Evolutionary conservation across 768 basidiomycete genomes (phyloP).

Genomic region (Macrocybe gigantea): DNA sequence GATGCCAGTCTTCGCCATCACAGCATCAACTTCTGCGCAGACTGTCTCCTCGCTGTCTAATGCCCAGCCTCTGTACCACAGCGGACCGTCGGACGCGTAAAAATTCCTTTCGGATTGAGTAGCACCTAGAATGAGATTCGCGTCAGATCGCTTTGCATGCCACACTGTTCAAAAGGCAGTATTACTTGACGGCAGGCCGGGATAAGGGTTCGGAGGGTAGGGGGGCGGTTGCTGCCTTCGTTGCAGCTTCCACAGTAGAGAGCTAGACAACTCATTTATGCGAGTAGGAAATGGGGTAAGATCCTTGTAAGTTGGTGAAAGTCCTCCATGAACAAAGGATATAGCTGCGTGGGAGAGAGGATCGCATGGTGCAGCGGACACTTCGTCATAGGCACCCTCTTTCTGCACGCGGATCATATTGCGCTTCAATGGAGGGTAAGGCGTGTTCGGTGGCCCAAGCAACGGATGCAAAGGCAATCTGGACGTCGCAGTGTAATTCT

Average conservation of each 20-base stretch:
- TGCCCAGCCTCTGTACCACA: background rate
- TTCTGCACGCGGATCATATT: no score
- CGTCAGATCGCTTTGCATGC: background rate
- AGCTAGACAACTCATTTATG: slow-evolving; percentile 72
- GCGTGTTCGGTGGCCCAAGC: slow-evolving; percentile 62
- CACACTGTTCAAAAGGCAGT: background rate
- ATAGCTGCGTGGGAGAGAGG: slow-evolving; percentile 74
- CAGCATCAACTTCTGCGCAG: background rate
- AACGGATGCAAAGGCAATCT: slow-evolving; percentile 76
- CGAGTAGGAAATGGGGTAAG: slow-evolving; percentile 77
- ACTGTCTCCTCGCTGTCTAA: background rate
- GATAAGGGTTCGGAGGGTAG: background rate
- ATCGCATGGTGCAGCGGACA: slow-evolving; percentile 13
- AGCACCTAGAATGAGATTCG: background rate
- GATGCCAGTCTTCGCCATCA: background rate
- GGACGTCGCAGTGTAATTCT: slow-evolving; percentile 77
- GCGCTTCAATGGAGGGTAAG: slow-evolving; percentile 35
- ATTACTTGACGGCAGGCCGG: background rate
- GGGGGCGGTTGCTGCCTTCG: background rate
- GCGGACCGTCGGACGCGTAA: background rate
- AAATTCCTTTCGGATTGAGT: background rate
- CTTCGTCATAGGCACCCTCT: slow-evolving; percentile 14
- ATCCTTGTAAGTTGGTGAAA: slow-evolving; percentile 69
- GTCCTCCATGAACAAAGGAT: slow-evolving; percentile 92
- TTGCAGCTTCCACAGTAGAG: slow-evolving; percentile 51